These are phyloP conservation scores for Coemansia sp. DNA, from an alignment of 192 early-diverging fungal species.

Conservation along the genomic window DNA sequence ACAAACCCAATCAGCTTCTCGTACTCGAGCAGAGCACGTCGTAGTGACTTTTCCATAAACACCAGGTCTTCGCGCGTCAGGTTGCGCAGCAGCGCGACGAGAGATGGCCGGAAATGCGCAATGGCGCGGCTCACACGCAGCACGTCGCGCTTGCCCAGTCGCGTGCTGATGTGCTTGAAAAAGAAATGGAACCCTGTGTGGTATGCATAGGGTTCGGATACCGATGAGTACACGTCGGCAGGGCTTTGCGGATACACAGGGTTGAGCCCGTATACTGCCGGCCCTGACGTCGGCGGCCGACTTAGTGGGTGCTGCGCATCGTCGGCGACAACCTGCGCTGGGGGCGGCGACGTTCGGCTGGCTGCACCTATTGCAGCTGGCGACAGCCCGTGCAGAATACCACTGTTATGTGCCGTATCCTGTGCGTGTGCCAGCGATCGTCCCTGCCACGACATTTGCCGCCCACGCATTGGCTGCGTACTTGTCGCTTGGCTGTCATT, in stretches of 20 bases:
- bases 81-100: conserved; percentile 92
- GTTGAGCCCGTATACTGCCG: conserved; percentile 52
- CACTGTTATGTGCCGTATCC: neutral
- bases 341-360: conserved; percentile 15
- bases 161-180: conserved; percentile 77
- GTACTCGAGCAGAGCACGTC: conserved; percentile 89
- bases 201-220: conserved; percentile 85
- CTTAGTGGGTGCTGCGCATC: conserved; percentile 32
- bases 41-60: conserved; percentile 97
- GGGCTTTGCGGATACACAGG: conserved; percentile 44
- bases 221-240: conserved; percentile 73
- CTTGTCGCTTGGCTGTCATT: conserved; percentile 12
- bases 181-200: conserved; percentile 91
- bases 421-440: conserved; percentile 13
- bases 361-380: neutral
- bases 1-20: conserved; percentile 94
- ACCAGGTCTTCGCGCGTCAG: conserved; percentile 90
- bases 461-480: conserved; percentile 12
- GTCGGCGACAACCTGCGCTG: conserved; percentile 24
- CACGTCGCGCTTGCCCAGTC: conserved; percentile 85
- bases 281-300: conserved; percentile 44
- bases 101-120: conserved; percentile 87
- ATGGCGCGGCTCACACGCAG: conserved; percentile 87
- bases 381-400: neutral
- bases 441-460: conserved; percentile 31